These are phyloP conservation scores for Fusarium vanettenii DNA, from an alignment of 2,329 filamentous ascomycete species.

Conservation along the genomic window DNA sequence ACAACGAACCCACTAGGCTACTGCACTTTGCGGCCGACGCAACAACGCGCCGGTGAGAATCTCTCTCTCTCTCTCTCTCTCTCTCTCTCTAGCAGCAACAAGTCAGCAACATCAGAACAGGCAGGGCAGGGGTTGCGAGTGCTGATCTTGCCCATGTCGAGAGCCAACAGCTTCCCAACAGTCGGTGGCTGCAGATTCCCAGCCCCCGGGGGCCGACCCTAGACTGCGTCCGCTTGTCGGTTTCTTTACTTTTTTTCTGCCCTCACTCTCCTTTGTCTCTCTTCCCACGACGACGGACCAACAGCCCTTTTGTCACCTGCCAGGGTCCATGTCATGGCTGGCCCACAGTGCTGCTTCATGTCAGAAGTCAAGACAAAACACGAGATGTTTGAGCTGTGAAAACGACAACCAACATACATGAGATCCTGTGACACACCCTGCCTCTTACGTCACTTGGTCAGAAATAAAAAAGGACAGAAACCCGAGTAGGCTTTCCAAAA, in stretches of 20 bases:
- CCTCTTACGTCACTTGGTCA: constrained; percentile 13
- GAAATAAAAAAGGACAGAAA: background rate
- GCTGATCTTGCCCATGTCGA: constrained; percentile 31
- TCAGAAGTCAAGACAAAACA: constrained; percentile 30
- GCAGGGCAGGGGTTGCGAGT: constrained; percentile 29
- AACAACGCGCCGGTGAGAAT: constrained; percentile 28
- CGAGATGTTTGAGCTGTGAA: constrained; percentile 20
- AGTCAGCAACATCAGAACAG: background rate
- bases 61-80: background rate
- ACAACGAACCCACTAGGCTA: background rate
- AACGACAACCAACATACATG: constrained; percentile 25
- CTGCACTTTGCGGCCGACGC: constrained; percentile 27
- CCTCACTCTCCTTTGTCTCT: background rate
- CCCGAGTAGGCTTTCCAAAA: background rate
- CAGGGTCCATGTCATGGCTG: constrained; percentile 3
- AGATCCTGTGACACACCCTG: constrained; percentile 16
- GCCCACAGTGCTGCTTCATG: constrained; percentile 26
- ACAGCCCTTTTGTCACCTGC: constrained; percentile 32
- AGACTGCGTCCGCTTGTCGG: constrained; percentile 24
- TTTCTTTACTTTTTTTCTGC: background rate
- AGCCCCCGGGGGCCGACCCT: constrained; percentile 40
- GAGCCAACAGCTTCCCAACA: constrained; percentile 34
- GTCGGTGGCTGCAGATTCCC: constrained; percentile 36
- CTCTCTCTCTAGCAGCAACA: background rate
- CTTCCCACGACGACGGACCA: constrained; percentile 37